Base-by-base conservation (phyloP, 1,139 yeast genomes). In the Kurtzmaniella natalensis region DNA sequence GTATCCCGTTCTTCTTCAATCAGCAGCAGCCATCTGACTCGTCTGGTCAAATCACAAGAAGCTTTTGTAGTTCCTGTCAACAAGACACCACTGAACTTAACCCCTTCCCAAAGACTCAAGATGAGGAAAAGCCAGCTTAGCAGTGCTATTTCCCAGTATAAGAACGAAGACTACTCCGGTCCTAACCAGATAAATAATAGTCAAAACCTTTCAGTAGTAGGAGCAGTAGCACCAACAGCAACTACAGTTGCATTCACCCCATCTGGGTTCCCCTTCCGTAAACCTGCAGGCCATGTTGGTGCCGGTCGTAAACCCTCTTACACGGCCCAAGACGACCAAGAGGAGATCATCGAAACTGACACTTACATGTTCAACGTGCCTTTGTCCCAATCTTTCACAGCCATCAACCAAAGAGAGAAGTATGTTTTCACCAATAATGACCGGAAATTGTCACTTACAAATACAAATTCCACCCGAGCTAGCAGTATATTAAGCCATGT, bases 331-430 rank as follows among this genome's bases (percentile, higher is more conserved):
- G 66, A 61, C 28, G 44, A 40, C 35, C 71, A 76, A 16, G 82
- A 77, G 39, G 78, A 72, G 35, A 76, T 76, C 23, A 42, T 61
- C 31, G 76, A 79, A 5, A 75, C 65, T 32, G 72, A 72, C 34
- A 59, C 68, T 13, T 60, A 71, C 22, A 73, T 78, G 41, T 78
- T 66, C 58, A 80, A 81, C 45, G 83, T 81, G 11, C 88, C 87
- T 2, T 55, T 77, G 30, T 70, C 83, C 0, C 80, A 76, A 35
- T 70, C 82, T 0, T 52, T 65, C 25, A 41, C 48, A 10, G 45
- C 64, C 3, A 36, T 59, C 13, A 43, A 53, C 21, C 55, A 54
- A 25, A 50, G 52, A 24, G 65, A 62, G 36, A 51, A 46, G 29
- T 47, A 47, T 25, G 37, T 48, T 15, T 44, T 57, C 46, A 48